Evolutionary conservation across 2,329 filamentous ascomycete species (phyloP).

Genomic region (Colletotrichum sansevieriae): DNA sequence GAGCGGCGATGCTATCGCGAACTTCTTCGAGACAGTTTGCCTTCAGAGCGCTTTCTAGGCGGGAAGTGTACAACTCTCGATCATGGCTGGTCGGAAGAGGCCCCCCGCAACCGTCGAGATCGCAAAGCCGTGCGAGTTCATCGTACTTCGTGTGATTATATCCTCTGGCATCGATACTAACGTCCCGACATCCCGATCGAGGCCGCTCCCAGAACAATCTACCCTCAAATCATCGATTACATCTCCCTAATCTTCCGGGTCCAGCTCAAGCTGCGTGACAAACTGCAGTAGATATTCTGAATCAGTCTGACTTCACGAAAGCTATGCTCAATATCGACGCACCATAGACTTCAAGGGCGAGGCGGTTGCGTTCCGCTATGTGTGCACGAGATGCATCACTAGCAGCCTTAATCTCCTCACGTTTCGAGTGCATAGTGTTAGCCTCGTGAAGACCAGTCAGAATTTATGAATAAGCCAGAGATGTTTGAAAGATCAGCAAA

Average conservation of each 20-base stretch:
- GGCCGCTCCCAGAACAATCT: not conserved
- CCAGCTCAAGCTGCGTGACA: not conserved
- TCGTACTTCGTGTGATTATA: not conserved
- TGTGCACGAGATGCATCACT: not conserved
- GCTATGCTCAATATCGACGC: rapidly evolving
- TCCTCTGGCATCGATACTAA: not conserved
- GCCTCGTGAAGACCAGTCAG: too few species aligned
- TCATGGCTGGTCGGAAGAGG: not conserved
- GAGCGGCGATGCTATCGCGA: not conserved
- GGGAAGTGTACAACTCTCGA: not conserved
- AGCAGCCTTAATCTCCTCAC: not conserved
- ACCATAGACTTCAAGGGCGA: not conserved
- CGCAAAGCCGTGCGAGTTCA: not conserved
- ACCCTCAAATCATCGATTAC: not conserved
- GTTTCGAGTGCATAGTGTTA: not conserved
- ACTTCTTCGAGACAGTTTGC: not conserved
- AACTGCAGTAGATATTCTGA: not conserved
- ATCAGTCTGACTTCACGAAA: not conserved
- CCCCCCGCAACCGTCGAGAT: not conserved
- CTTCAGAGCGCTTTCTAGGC: not conserved
- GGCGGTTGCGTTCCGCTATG: not conserved
- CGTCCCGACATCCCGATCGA: not conserved
- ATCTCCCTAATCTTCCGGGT: not conserved
- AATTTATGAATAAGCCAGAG: too few species aligned
- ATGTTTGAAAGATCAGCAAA: too few species aligned